Evolutionary conservation across 257 asterid genomes (phyloP).

Genomic region (Solanum peruvianum): DNA sequence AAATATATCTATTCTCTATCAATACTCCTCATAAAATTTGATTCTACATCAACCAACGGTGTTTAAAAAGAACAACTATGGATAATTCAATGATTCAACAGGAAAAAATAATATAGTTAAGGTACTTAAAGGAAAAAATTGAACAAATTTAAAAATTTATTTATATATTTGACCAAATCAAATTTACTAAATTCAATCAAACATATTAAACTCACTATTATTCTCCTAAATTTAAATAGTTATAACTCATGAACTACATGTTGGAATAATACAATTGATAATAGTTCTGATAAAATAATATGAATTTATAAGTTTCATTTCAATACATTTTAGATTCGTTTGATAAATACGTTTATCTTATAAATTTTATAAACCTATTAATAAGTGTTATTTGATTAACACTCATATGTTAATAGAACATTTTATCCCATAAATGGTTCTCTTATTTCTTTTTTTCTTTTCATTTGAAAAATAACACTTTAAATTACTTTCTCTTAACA

Average conservation of each 20-base stretch:
- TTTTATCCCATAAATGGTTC: background rate
- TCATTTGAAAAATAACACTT: background rate
- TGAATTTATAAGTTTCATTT: background rate
- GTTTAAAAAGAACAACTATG: too few relatives aligned
- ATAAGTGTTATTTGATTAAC: background rate
- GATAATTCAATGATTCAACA: accelerated
- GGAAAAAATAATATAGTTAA: too few relatives aligned
- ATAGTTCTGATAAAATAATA: background rate
- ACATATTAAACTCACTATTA: too few relatives aligned
- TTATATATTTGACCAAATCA: too few relatives aligned
- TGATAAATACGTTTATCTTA: background rate
- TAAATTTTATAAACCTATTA: background rate
- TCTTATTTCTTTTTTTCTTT: too few relatives aligned
- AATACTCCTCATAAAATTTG: too few relatives aligned
- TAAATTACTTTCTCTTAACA: background rate
- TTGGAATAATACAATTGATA: too few relatives aligned
- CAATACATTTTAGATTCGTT: background rate
- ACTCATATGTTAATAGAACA: background rate
- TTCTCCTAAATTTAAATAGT: too few relatives aligned
- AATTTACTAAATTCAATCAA: background rate
- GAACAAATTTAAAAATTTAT: too few relatives aligned
- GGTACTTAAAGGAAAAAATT: accelerated
- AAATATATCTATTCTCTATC: too few relatives aligned
- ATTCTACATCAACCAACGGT: too few relatives aligned
- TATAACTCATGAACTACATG: background rate